Base-by-base conservation (phyloP, 169 alveolate genomes). In the Theileria orientalis region DNA sequence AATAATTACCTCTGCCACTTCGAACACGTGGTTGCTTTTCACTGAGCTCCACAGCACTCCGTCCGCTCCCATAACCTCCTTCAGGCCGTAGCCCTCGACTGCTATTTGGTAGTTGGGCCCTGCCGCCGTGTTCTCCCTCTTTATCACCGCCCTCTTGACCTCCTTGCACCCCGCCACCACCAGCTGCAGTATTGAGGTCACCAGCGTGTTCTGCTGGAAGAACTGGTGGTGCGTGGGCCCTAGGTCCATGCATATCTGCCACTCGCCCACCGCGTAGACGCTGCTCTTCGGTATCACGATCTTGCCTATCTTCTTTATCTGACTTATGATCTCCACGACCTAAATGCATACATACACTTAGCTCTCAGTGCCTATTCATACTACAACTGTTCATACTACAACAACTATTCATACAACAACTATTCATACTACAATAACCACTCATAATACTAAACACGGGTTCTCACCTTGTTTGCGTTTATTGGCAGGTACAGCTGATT, bases 361-460 rank as follows among this genome's bases (percentile, higher is more conserved):
- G n/a, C n/a, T n/a, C n/a, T n/a, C n/a, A n/a, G n/a, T n/a, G n/a
- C n/a, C n/a, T n/a, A n/a, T n/a, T n/a, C n/a, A n/a, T 97, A 91
- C 61, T 97, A 85, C 99, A 99, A 97, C 67, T 97, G 98, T 29
- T 95, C 96, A 21, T 92, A 75, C 29, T 90, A 68, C 54, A 71
- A 75, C 67, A 90, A 93, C 42, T 95, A 97, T 46, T 94, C 98
- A 66, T 94, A 98, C 14, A 98, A 98, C 40, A 96, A 95, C 83
- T 93, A 97, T 87, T 93, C 95, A 90, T 94, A 97, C 79, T 94
- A 96, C 23, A 91, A 84, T 25, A 98, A 98, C 94, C 98, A 92
- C 64, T 84, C 93, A 78, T 85, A 83, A 79, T 98, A 99, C 62
- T 93, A n/a, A 0, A 29, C 1, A 68, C 19, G 0, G 6, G 51